Base-by-base conservation (phyloP, 331 rosid genomes). In the Malus hybrid region DNA sequence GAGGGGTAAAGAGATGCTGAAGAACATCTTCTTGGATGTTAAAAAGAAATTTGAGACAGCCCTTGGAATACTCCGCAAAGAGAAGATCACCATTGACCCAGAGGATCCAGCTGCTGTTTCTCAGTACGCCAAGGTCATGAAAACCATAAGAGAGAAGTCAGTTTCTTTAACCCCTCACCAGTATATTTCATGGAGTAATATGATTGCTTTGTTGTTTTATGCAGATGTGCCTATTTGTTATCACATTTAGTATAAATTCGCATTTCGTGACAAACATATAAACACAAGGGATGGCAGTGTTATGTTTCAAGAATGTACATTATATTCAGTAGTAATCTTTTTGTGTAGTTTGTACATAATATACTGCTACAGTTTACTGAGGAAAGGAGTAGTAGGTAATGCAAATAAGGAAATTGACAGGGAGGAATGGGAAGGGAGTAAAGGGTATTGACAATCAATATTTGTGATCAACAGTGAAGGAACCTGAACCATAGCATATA, bases 41-140 rank as follows among this genome's bases (percentile, higher is more conserved):
- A 94, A 92, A 87, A 90, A 75, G 67, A 92, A 92, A 80, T 92
- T 92, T 36, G 97, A 92, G 83, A 76, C 89, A 0, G 97, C 99
- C 60, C 29, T 92, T 10, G 92, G 84, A 76, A 76, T 94, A 66
- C 88, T 94, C 71, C 90, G 86, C 71, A 86, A 80, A 64, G 99
- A 94, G 83, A 94, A 94, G 92, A 89, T 94, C 87, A 94, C 93
- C 77, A 89, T 94, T 3, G 97, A 82, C 79, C 96, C 99, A 2
- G 85, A 92, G 33, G 97, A 92, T 82, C 88, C 92, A 48, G 90
- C 96, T 79, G 97, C 97, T 27, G 99, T 94, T 57, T 46, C 96
- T 86, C 91, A 89, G 10, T 94, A 92, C 75, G 89, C 93, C 2
- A 86, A 81, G 20, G 91, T 94, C 92, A 92, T 92, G 97, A 90